Conservation (phyloP, 75 land plant genomes). For the Sequoiadendron giganteum region DNA sequence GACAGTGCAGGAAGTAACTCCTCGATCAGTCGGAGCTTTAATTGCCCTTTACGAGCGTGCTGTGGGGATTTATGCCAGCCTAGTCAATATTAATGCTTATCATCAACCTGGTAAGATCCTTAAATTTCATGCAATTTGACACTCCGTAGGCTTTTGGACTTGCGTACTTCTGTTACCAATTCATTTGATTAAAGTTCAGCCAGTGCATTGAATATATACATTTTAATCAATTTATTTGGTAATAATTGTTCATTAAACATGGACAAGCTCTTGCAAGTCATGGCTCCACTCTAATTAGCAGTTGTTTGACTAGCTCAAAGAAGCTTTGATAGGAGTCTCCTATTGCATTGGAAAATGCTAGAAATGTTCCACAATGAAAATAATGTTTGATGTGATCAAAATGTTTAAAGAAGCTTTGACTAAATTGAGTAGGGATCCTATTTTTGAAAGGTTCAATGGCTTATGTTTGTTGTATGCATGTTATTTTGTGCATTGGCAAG, state of each 20-base stretch:
- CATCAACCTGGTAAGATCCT: conserved; percentile 85
- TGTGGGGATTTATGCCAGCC: conserved; percentile 89
- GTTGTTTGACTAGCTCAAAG: not conserved
- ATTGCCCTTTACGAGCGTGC: conserved; percentile 97
- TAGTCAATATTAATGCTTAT: conserved; percentile 93
- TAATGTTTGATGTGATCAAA: not conserved
- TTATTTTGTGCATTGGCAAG: too few relatives aligned
- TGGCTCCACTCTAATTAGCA: not conserved
- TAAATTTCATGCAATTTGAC: not conserved
- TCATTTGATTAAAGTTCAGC: not conserved
- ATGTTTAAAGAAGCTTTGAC: not conserved
- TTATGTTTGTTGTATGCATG: too few relatives aligned
- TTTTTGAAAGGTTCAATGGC: too few relatives aligned
- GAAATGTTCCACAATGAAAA: not conserved
- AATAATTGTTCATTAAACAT: not conserved
- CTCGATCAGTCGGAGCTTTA: conserved; percentile 81
- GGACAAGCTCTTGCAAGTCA: not conserved
- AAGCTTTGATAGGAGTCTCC: not conserved
- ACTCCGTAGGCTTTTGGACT: not conserved
- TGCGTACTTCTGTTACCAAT: not conserved
- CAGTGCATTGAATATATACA: not conserved
- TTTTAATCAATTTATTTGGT: not conserved
- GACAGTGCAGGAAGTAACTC: conserved; percentile 90
- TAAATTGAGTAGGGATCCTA: not conserved
- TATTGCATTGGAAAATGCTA: not conserved